Conservation (phyloP, 23 red algal genomes). For the Gracilaria gracilis region DNA sequence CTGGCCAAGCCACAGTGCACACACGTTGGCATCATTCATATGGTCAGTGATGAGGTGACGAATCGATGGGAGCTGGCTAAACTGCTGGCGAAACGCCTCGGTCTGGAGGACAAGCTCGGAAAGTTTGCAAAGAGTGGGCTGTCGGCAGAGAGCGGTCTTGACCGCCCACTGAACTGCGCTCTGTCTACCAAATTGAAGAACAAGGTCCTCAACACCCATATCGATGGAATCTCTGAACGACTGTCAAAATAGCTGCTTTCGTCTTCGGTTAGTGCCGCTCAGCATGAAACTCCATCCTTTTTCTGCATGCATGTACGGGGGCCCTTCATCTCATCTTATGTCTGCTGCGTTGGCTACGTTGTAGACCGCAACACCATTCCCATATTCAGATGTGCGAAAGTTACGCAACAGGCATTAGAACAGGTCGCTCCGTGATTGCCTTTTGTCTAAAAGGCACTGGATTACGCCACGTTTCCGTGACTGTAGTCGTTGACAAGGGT, state of each 20-base stretch:
- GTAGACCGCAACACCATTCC: too few species aligned
- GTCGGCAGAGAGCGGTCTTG: slow-evolving; percentile 63
- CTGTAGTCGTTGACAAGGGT: too few species aligned
- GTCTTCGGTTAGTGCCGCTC: too few species aligned
- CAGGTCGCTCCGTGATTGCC: too few species aligned
- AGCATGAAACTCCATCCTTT: too few species aligned
- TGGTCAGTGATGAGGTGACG: slow-evolving; percentile 79
- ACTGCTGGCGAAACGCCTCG: slow-evolving; percentile 56
- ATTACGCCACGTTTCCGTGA: too few species aligned
- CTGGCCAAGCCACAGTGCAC: slow-evolving; percentile 61
- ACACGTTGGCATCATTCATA: slow-evolving; percentile 68
- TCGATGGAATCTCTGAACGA: slow-evolving; percentile 55
- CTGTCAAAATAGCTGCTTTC: slow-evolving; percentile 14
- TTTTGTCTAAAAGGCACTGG: too few species aligned
- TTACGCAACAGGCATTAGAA: too few species aligned
- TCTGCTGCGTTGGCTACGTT: too few species aligned
- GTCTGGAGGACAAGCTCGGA: slow-evolving; percentile 35
- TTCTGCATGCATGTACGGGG: too few species aligned
- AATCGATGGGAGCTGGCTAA: slow-evolving; percentile 86
- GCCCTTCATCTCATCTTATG: too few species aligned
- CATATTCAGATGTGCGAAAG: too few species aligned
- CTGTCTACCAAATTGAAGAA: slow-evolving; percentile 46
- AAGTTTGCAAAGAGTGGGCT: slow-evolving; percentile 58
- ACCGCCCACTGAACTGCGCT: slow-evolving; percentile 82
- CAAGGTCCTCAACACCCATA: slow-evolving; percentile 56